phyloP scores from a whole-genome alignment of 192 early-diverging fungal species.

The Rhizophagus prolifer region DNA sequence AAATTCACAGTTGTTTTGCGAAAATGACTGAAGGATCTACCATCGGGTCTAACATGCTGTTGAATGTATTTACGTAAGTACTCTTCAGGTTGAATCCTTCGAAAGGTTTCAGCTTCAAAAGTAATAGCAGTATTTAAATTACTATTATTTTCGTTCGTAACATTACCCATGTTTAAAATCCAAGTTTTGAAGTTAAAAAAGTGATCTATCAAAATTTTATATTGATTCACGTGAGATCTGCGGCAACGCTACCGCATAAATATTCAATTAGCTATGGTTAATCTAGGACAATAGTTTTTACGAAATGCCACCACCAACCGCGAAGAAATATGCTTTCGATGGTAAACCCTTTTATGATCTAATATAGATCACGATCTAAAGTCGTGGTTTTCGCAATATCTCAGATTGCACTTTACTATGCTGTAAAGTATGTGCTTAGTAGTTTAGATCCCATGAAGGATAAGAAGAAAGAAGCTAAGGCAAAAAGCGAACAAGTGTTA shows the following conservation, averaged over 20 bases:
- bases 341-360: neutral
- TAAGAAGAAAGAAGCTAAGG: conserved; percentile 74
- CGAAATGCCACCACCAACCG: conserved; percentile 12
- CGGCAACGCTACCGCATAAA: too few species aligned
- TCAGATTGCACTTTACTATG: conserved; percentile 85
- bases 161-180: neutral
- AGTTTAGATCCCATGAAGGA: conserved; percentile 68
- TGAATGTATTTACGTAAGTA: conserved; percentile 81
- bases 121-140: conserved; percentile 22
- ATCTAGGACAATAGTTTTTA: too few species aligned
- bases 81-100: conserved; percentile 84
- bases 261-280: too few species aligned
- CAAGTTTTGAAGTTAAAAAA: too few species aligned
- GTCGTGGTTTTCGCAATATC: conserved; percentile 82
- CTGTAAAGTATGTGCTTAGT: conserved; percentile 80
- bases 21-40: conserved; percentile 68
- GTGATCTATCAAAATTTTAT: too few species aligned
- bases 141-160: neutral
- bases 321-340: conserved; percentile 24
- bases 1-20: conserved; percentile 63
- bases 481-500: conserved; percentile 69
- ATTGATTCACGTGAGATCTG: too few species aligned
- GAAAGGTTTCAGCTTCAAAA: conserved; percentile 69
- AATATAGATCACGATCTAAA: conserved; percentile 15
- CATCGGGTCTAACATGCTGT: conserved; percentile 80